phyloP scores from a whole-genome alignment of 176 grass and related monocot species.

The Tuctoria greenei region DNA sequence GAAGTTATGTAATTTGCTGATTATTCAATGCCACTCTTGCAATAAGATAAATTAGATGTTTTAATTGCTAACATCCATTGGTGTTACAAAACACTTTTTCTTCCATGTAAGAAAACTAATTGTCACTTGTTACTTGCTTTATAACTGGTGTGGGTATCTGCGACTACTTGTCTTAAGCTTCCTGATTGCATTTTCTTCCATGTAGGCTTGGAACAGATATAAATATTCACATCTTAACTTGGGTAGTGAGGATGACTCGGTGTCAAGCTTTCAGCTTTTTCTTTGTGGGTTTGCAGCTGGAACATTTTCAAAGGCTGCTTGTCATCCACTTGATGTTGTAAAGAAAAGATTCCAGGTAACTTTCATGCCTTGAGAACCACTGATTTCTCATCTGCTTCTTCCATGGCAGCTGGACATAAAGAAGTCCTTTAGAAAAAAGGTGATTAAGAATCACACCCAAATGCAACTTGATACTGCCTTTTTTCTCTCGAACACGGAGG shows the following conservation, averaged over 20 bases:
- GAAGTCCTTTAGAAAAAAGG: neutral
- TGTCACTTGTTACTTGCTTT: neutral
- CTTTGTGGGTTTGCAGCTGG: slow-evolving; percentile 89
- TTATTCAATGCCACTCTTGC: neutral
- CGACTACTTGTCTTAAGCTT: neutral
- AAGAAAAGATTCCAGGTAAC: slow-evolving; percentile 97
- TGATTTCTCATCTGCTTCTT: neutral
- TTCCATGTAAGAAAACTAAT: slow-evolving; percentile 1
- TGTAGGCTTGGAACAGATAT: slow-evolving; percentile 81
- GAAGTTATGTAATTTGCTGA: neutral
- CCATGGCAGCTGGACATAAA: neutral
- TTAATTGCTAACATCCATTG: neutral
- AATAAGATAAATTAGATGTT: neutral
- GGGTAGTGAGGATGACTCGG: slow-evolving; percentile 54
- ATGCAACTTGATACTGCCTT: neutral
- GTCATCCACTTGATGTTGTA: slow-evolving; percentile 97
- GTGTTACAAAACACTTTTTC: neutral
- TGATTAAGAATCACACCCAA: neutral
- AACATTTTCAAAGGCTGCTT: slow-evolving; percentile 78
- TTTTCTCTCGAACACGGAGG: neutral
- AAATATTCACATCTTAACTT: slow-evolving; percentile 55
- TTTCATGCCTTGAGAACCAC: slow-evolving; percentile 11
- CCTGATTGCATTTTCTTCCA: slow-evolving; percentile 11
- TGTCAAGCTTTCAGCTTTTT: slow-evolving; percentile 87
- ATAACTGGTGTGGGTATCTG: neutral